Evolutionary conservation across 2,329 filamentous ascomycete species (phyloP), one percentile per base, ranked within the genome.

Genomic region (Nemania sp.): DNA sequence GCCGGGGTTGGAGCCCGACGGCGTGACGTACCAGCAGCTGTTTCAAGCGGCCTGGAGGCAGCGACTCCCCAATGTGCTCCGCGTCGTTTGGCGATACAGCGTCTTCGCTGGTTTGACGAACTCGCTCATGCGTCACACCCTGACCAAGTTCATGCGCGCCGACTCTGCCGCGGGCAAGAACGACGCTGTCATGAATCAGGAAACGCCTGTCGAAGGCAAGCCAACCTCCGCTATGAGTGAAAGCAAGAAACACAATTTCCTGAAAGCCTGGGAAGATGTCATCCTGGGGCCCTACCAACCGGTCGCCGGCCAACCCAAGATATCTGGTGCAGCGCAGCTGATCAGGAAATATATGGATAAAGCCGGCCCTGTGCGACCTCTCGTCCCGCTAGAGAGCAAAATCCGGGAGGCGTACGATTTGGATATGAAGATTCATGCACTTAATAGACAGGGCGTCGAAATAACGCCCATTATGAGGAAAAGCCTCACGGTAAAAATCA

Each of bases 61-160:
- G 18, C 61, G 67, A 5, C 62, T 60, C 48, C 71, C 72, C 20
- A 74, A 74, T 47, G 66, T 70, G 68, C 65, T 74, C 39, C 66
- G 69, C 29, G 71, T 74, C 2, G 53, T 73, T 39, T 74, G 68
- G 68, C 69, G 68, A 45, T 74, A 74, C 57, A 60, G 65, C 7
- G 64, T 46, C n/a, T 65, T 69, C 25, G 52, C 59, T 2, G 53
- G 47, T 13, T 37, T 43, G 25, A 63, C 65, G 4, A 62, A 29
- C 17, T 52, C 60, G 11, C 63, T 65, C 29, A 69, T 72, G 66
- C 63, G 67, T n/a, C 45, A 63, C 29, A 49, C n/a, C 7, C 52
- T 74, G 13, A 62, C 59, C 9, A 57, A 29, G 15, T 57, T 73
- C n/a, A 50, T 69, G 20, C 45, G 17, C 7, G 40, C 63, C 7